Evolutionary conservation across 2,329 filamentous ascomycete species (phyloP).

Genomic region (Nigrospora osmanthi): DNA sequence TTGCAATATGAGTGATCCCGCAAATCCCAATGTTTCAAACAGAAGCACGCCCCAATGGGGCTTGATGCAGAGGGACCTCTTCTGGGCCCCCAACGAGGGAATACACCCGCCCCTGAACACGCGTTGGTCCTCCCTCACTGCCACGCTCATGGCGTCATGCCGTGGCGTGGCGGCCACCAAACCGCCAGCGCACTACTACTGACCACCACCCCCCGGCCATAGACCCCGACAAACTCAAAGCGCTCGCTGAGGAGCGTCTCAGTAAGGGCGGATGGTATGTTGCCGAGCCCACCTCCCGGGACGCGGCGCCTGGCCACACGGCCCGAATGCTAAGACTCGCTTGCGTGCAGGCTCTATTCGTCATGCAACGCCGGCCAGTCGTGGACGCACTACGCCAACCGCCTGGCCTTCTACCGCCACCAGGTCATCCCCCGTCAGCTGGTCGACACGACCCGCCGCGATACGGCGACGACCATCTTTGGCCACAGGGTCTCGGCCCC

Average conservation of each 20-base stretch:
- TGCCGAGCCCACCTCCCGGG: background rate
- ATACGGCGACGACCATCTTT: constrained; percentile 51
- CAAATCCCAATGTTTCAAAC: constrained; percentile 15
- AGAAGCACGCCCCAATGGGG: constrained; percentile 18
- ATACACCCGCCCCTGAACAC: constrained; percentile 16
- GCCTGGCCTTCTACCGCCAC: constrained; percentile 57
- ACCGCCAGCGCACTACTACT: background rate
- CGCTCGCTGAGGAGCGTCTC: constrained; percentile 46
- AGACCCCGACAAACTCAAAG: constrained; percentile 52
- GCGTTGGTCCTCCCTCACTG: constrained; percentile 4
- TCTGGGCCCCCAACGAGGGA: constrained; percentile 18
- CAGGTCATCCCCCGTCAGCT: constrained; percentile 55
- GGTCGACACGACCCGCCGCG: constrained; percentile 50
- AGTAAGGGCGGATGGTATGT: constrained; percentile 45
- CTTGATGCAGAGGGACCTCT: constrained; percentile 15
- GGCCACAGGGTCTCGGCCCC: constrained; percentile 51
- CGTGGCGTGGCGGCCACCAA: background rate
- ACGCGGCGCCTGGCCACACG: background rate
- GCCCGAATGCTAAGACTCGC: background rate
- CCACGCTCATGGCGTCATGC: too few relatives aligned
- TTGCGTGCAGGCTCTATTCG: constrained; percentile 35
- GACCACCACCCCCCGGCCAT: background rate
- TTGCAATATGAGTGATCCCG: constrained; percentile 15
- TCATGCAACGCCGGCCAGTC: constrained; percentile 49
- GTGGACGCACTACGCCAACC: constrained; percentile 45